Evolutionary conservation across 306 rosid genomes (phyloP).

Genomic region (Prunus salicina): DNA sequence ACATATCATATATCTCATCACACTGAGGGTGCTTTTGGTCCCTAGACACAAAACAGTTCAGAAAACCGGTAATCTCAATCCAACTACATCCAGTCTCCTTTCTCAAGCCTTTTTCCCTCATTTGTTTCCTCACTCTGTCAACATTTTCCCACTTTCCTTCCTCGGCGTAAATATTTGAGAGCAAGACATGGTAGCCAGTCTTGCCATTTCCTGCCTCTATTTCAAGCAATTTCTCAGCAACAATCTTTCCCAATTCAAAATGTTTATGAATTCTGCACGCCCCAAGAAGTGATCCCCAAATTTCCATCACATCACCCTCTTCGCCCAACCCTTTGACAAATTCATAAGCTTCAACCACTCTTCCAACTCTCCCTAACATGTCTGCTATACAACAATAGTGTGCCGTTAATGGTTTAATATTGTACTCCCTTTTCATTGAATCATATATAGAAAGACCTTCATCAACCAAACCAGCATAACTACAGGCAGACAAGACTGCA

Average conservation of each 20-base stretch:
- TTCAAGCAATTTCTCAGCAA: conserved; percentile 66
- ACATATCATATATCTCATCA: conserved; percentile 47
- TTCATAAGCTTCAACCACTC: conserved; percentile 74
- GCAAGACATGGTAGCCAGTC: conserved; percentile 84
- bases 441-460: conserved; percentile 71
- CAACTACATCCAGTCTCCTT: conserved; percentile 83
- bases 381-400: conserved; percentile 80
- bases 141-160: conserved; percentile 84
- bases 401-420: conserved; percentile 53
- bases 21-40: conserved; percentile 63
- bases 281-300: conserved; percentile 87
- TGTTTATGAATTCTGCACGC: conserved; percentile 69
- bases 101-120: conserved; percentile 66
- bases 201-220: conserved; percentile 52
- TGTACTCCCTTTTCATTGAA: conserved; percentile 53
- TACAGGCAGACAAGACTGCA: conserved; percentile 78
- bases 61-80: conserved; percentile 64
- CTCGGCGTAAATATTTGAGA: conserved; percentile 84
- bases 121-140: conserved; percentile 58
- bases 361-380: conserved; percentile 87
- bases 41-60: conserved; percentile 60
- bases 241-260: conserved; percentile 62
- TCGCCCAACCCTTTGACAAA: conserved; percentile 66
- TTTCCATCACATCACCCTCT: conserved; percentile 55
- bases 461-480: conserved; percentile 66